Conservation (phyloP, 805 yeast species). For the Hanseniaspora taiwanica region DNA sequence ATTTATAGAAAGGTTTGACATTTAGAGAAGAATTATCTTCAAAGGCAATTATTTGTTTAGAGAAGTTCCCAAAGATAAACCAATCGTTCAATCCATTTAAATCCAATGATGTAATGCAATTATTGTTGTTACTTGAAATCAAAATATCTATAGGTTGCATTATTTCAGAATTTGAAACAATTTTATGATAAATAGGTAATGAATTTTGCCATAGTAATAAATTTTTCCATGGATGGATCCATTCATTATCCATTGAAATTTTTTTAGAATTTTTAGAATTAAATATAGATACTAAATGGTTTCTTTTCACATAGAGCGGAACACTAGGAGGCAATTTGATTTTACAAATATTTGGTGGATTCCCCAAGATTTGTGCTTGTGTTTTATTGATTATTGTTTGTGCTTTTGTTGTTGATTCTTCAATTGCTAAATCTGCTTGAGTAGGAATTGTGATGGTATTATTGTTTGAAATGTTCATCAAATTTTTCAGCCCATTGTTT, state of each 20-base stretch:
- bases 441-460: not conserved
- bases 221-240: slow-evolving; percentile 1
- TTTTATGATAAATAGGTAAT: not conserved
- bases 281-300: not conserved
- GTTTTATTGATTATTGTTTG: not conserved
- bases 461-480: too few species aligned
- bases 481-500: too few species aligned
- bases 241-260: not conserved
- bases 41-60: not conserved
- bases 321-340: not conserved
- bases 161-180: not conserved
- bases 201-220: not conserved
- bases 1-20: not conserved
- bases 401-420: too few species aligned
- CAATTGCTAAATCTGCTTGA: not conserved
- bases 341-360: slow-evolving; percentile 15
- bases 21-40: not conserved
- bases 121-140: not conserved
- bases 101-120: not conserved
- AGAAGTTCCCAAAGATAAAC: not conserved
- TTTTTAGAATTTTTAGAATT: not conserved
- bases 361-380: slow-evolving; percentile 10
- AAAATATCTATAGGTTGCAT: not conserved
- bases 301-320: not conserved
- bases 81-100: not conserved